phyloP scores from a whole-genome alignment of 306 rosid genomes.

The Mucuna pruriens region DNA sequence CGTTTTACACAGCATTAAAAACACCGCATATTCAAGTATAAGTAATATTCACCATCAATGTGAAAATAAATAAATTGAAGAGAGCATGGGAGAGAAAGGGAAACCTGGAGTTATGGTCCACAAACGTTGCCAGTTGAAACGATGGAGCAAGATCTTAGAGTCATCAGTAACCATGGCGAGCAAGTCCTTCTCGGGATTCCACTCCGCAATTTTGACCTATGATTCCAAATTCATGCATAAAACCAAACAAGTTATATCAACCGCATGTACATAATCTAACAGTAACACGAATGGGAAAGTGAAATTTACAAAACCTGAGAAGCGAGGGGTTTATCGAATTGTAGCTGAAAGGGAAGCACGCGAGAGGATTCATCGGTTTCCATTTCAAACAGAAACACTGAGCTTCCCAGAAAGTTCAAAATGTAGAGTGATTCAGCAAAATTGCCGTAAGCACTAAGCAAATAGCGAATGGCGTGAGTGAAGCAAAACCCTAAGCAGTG shows the following conservation, averaged over 20 bases:
- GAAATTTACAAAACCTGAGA: conserved; percentile 62
- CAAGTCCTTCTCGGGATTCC: conserved; percentile 98
- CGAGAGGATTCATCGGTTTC: conserved; percentile 76
- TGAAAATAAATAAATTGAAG: neutral
- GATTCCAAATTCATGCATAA: conserved; percentile 29
- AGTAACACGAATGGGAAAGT: neutral
- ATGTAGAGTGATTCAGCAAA: neutral
- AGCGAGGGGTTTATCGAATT: conserved; percentile 85
- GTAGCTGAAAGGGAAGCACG: conserved; percentile 87
- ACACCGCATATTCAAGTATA: neutral
- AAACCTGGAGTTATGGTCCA: conserved; percentile 93
- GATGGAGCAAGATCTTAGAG: conserved; percentile 90
- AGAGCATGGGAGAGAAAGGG: neutral
- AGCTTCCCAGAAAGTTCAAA: conserved; percentile 12
- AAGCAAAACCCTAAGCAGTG: conserved; percentile 37
- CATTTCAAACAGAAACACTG: conserved; percentile 44
- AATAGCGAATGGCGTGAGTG: neutral
- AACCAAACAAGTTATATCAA: conserved; percentile 7
- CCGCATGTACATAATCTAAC: neutral
- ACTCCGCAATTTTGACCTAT: conserved; percentile 83
- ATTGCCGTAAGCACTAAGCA: neutral
- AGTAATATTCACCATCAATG: neutral
- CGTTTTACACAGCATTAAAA: neutral
- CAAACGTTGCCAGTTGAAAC: conserved; percentile 96
- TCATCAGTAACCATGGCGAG: conserved; percentile 96